A percentile compares a stretch with the other conserved stretches of the same genome.
phyloP scores from a whole-genome alignment of 768 basidiomycete species.

The Collybia nuda region DNA sequence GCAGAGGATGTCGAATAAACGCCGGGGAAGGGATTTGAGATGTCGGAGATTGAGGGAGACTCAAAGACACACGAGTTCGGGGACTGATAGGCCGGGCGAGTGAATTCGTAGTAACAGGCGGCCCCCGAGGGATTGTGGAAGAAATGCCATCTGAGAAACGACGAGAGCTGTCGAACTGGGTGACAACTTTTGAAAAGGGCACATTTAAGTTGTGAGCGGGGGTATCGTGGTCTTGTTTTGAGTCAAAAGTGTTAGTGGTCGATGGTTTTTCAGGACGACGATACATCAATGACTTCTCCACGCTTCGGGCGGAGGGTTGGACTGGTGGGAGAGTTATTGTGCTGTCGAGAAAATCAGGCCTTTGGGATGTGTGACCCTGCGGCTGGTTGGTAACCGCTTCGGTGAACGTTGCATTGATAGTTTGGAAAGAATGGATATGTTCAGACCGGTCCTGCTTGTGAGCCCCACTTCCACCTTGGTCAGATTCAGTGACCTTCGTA shows the following conservation, averaged over 20 bases:
- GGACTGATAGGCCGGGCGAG: conserved; percentile 57
- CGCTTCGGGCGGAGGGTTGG: neutral
- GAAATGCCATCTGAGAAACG: conserved; percentile 17
- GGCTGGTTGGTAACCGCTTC: neutral
- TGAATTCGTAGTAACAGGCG: conserved; percentile 36
- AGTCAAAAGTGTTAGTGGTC: neutral
- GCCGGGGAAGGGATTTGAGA: conserved; percentile 51
- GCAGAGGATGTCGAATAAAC: conserved; percentile 53
- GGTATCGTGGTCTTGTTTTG: conserved; percentile 4
- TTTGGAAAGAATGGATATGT: neutral
- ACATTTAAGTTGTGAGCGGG: conserved; percentile 4
- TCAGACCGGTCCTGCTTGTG: too few species aligned
- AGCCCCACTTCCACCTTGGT: too few species aligned
- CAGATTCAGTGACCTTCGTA: neutral
- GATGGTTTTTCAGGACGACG: neutral
- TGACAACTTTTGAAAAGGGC: conserved; percentile 7
- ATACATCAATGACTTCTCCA: neutral
- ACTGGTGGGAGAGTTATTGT: conserved; percentile 31
- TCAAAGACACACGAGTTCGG: conserved; percentile 41
- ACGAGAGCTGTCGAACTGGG: conserved; percentile 23
- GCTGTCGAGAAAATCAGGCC: conserved; percentile 29
- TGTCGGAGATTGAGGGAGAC: conserved; percentile 41
- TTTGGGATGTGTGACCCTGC: neutral
- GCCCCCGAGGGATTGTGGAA: conserved; percentile 30
- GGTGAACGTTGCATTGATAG: conserved; percentile 1